phyloP scores from a whole-genome alignment of 1,284 basidiomycete species.

The Cryptococcus deneoformans region DNA sequence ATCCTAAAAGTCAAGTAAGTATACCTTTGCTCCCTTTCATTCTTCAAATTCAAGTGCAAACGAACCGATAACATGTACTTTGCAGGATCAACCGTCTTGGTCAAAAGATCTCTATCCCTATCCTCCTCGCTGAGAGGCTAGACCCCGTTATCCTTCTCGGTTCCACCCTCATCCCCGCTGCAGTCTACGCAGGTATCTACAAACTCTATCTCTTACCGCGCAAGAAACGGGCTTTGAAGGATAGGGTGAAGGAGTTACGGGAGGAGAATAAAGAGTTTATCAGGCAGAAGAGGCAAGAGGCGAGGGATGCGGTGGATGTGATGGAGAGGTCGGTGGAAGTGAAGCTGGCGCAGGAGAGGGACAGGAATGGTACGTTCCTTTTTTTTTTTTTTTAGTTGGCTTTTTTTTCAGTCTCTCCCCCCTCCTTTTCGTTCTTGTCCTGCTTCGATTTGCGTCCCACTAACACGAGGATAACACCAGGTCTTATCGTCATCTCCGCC shows the following conservation, averaged over 20 bases:
- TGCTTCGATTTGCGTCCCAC: neutral
- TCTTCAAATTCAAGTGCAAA: neutral
- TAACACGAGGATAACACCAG: conserved; percentile 44
- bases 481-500: conserved; percentile 70
- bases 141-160: conserved; percentile 54
- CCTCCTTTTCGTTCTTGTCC: neutral
- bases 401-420: neutral
- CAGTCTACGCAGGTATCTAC: conserved; percentile 56
- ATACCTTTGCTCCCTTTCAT: neutral
- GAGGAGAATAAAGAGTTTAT: conserved; percentile 61
- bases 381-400: neutral
- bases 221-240: conserved; percentile 52
- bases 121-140: conserved; percentile 56
- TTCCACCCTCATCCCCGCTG: conserved; percentile 56
- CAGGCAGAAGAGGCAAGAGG: conserved; percentile 58
- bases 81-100: conserved; percentile 50
- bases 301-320: conserved; percentile 56
- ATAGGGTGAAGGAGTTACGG: conserved; percentile 58
- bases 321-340: conserved; percentile 50
- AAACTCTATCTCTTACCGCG: conserved; percentile 59
- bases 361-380: neutral
- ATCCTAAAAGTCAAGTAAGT: neutral
- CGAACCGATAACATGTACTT: neutral
- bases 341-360: conserved; percentile 48
- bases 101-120: conserved; percentile 58